These are phyloP conservation scores for Pseudocercospora pini-densiflorae DNA, from an alignment of 2,329 filamentous ascomycete species.

Conservation along the genomic window DNA sequence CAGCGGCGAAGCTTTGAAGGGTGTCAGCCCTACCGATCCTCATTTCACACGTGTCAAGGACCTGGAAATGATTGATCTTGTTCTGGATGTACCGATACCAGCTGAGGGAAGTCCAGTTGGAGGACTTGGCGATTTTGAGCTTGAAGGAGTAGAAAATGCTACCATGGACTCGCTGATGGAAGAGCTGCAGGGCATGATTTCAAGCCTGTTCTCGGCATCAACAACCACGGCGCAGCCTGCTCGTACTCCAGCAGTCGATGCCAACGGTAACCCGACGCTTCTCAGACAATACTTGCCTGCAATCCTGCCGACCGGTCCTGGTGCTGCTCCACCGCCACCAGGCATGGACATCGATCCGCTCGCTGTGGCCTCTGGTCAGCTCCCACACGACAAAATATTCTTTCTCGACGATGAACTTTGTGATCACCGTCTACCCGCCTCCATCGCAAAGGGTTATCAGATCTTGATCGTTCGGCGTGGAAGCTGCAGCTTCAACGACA, in stretches of 20 bases:
- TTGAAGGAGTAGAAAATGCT: conserved; percentile 30
- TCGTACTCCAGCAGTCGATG: not conserved
- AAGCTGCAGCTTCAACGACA: conserved; percentile 80
- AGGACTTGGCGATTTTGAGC: conserved; percentile 3
- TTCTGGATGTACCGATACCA: conserved; percentile 58
- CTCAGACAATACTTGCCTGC: conserved; percentile 50
- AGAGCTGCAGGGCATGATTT: conserved; percentile 49
- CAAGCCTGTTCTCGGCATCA: conserved; percentile 23
- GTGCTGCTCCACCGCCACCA: conserved; percentile 69
- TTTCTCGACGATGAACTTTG: conserved; percentile 75
- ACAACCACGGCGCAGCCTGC: conserved; percentile 31
- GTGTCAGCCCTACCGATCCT: conserved; percentile 73
- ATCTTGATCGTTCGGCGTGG: conserved; percentile 83
- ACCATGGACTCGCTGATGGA: conserved; percentile 53
- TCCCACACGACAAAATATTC: conserved; percentile 54
- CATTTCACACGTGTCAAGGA: conserved; percentile 82
- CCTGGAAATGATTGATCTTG: conserved; percentile 71
- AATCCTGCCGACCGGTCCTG: conserved; percentile 62
- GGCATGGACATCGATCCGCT: conserved; percentile 32
- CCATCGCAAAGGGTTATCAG: conserved; percentile 64
- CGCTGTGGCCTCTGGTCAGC: conserved; percentile 46
- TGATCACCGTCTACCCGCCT: conserved; percentile 55
- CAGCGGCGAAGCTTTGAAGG: conserved; percentile 67
- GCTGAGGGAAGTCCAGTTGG: not conserved
- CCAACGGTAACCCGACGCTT: conserved; percentile 26